Base-by-base conservation (phyloP, 2,329 filamentous ascomycete genomes). In the Orbilia quercus region DNA sequence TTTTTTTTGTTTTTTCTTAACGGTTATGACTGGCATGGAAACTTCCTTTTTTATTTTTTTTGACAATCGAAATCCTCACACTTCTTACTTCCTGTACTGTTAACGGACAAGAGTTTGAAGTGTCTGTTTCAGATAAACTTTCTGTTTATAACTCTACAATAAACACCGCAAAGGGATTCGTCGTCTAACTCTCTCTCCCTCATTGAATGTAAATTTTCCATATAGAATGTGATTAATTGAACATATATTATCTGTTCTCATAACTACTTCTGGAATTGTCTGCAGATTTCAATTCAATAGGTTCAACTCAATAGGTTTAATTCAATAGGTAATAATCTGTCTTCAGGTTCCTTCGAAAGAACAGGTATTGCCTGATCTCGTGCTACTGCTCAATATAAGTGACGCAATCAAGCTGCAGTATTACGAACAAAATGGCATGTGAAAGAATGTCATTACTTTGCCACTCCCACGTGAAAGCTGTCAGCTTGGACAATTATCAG, bases 111-210 rank as follows among this genome's bases (percentile, higher is more conserved):
- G 44, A 34, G 20, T 4, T 31, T 40, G 18, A 28, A 22, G 42
- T 59, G 55, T 47, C 55, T 59, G 45, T 38, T 9, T 28, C 54
- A 57, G 36, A 44, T 57, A 28, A 55, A 58, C 47, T 58, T 65
- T 28, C 47, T 70, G 55, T 62, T 70, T 55, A 55, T 36, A 34
- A 36, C 44, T 48, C 47, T 64, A 38, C 34, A 54, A 54, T 66
- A 55, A 62, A 69, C 47, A 60, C 54, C 50, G 44, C 42, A 40
- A 40, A 58, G 50, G 55, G 48, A 38, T 55, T 55, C 55, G 31
- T 31, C 57, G 55, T 70, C 48, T 45, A 70, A 42, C 42, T 12
- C 28, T 50, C n/a, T 31, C 11, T 67, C 16, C 25, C 23, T 22
- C 11, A 14, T 16, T 12, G 14, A 14, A 16, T 44, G 18, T 44